Percentiles rank a stretch among this genome's conserved stretches.
phyloP scores from a whole-genome alignment of 495 filamentous ascomycete species.

The Penicillium salamii region DNA sequence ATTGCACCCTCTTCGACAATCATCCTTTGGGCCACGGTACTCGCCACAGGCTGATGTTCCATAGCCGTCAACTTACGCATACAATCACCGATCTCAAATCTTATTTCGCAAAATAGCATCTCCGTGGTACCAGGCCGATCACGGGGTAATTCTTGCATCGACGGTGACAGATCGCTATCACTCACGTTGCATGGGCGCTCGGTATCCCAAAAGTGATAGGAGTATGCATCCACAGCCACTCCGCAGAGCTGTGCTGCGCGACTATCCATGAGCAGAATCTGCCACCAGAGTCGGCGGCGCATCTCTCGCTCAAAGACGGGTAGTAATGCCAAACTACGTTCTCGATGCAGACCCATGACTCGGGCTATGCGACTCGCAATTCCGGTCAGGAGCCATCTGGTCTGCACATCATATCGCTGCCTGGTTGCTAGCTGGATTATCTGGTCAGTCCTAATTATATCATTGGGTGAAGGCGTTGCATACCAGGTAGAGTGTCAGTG shows the following conservation, averaged over 20 bases:
- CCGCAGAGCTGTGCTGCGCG: conserved; percentile 41
- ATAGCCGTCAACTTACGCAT: conserved; percentile 42
- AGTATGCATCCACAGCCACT: conserved; percentile 33
- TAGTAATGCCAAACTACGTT: conserved; percentile 30
- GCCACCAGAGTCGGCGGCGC: conserved; percentile 60
- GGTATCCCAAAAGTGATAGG: conserved; percentile 55
- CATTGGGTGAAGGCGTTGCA: conserved; percentile 10
- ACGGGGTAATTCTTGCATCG: conserved; percentile 44
- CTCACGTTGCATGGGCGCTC: conserved; percentile 52
- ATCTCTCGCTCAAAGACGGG: conserved; percentile 53
- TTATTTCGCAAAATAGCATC: conserved; percentile 47
- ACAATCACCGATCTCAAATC: conserved; percentile 48
- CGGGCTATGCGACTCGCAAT: conserved; percentile 53
- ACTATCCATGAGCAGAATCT: conserved; percentile 49
- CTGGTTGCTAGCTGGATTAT: background rate
- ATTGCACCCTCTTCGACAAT: conserved; percentile 29
- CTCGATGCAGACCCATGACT: conserved; percentile 52
- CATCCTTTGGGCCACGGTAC: background rate
- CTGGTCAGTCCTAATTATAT: background rate
- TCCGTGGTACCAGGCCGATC: conserved; percentile 42
- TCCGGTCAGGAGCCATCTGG: conserved; percentile 11
- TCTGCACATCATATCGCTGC: background rate
- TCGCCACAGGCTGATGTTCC: conserved; percentile 7
- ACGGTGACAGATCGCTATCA: conserved; percentile 51
- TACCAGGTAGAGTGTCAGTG: conserved; percentile 60